These are phyloP conservation scores for Cryptosporidium ubiquitum DNA, from an alignment of 169 alveolate genomes.

Conservation along the genomic window DNA sequence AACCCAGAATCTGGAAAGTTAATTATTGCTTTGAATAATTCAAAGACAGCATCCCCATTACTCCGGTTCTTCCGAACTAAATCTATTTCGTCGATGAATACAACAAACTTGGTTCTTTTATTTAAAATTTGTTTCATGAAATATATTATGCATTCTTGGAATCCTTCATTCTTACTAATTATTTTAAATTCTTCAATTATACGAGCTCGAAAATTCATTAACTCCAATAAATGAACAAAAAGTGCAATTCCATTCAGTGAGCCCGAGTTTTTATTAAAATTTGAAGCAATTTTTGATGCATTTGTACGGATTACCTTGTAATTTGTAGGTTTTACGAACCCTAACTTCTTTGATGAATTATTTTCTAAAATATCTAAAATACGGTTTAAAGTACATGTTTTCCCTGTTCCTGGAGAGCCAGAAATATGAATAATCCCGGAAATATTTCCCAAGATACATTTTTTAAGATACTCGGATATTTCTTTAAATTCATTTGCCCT, in stretches of 20 bases:
- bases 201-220: constrained; percentile 27
- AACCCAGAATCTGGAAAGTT: constrained; percentile 23
- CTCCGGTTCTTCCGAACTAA: not conserved
- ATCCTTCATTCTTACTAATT: constrained; percentile 17
- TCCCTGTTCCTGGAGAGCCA: constrained; percentile 74
- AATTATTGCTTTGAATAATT: constrained; percentile 39
- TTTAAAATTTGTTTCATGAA: constrained; percentile 19
- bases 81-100: constrained; percentile 63
- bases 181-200: constrained; percentile 33
- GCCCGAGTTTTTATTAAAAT: not conserved
- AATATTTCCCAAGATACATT: not conserved
- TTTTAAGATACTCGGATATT: constrained; percentile 1
- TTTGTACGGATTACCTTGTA: constrained; percentile 37
- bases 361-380: constrained; percentile 28
- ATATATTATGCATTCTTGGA: constrained; percentile 8
- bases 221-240: not conserved
- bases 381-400: constrained; percentile 41
- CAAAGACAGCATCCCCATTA: not conserved
- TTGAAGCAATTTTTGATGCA: constrained; percentile 57
- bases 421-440: constrained; percentile 50
- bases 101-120: constrained; percentile 12
- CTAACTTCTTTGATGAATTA: not conserved
- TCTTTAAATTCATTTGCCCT: constrained; percentile 34
- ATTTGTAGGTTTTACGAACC: not conserved
- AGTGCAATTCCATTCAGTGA: not conserved